Evolutionary conservation across 1,284 basidiomycete genomes (phyloP).

Genomic region (Crucibulum parvulum): DNA sequence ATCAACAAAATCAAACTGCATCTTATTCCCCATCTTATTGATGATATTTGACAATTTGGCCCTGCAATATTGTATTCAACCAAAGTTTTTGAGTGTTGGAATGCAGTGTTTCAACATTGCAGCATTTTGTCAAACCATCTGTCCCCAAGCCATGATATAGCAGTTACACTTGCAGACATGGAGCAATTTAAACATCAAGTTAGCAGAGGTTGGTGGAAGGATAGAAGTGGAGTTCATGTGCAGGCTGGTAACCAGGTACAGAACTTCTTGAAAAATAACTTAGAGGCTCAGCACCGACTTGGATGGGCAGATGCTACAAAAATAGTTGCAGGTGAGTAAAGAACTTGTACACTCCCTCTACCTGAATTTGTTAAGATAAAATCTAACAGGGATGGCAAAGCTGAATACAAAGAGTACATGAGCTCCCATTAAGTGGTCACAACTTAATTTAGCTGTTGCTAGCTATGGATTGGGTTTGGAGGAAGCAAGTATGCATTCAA

Average conservation of each 20-base stretch:
- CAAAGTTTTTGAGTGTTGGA: slow-evolving; percentile 45
- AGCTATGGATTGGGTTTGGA: neutral
- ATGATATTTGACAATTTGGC: slow-evolving; percentile 38
- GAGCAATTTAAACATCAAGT: slow-evolving; percentile 40
- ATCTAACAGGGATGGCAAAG: neutral
- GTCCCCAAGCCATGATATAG: slow-evolving; percentile 46
- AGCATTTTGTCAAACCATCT: slow-evolving; percentile 41
- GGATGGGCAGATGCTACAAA: slow-evolving; percentile 8
- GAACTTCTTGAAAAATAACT: slow-evolving; percentile 5
- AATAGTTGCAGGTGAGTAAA: neutral
- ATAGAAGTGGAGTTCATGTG: neutral
- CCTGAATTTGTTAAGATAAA: neutral
- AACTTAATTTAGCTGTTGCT: neutral
- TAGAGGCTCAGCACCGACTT: slow-evolving; percentile 6
- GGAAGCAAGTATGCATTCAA: neutral
- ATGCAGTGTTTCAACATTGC: slow-evolving; percentile 41
- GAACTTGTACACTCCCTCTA: neutral
- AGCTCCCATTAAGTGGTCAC: neutral
- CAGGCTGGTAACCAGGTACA: slow-evolving; percentile 12
- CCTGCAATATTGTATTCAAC: slow-evolving; percentile 37
- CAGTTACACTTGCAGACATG: slow-evolving; percentile 29
- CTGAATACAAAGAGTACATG: too few species aligned
- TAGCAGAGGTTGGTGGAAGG: slow-evolving; percentile 37
- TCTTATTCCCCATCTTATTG: slow-evolving; percentile 34
- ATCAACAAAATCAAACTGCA: slow-evolving; percentile 42